Percentiles rank a stretch among this genome's conserved stretches.
phyloP scores from a whole-genome alignment of 345 rosid genomes.

The Gossypium australe region DNA sequence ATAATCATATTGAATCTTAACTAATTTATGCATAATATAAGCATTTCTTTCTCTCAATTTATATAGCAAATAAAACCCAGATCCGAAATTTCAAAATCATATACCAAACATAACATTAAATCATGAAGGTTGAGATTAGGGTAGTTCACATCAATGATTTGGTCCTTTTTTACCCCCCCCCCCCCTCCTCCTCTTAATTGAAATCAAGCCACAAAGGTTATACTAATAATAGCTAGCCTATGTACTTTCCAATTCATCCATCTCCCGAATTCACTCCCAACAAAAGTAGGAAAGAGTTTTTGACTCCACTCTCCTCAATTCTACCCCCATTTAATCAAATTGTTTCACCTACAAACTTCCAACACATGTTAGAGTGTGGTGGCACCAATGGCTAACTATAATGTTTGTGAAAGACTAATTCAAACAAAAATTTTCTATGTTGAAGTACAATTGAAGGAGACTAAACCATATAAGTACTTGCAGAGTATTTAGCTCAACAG shows the following conservation, averaged over 20 bases:
- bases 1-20: background rate
- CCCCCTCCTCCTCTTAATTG: background rate
- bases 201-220: background rate
- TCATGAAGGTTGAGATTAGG: background rate
- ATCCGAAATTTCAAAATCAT: background rate
- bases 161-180: background rate
- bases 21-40: background rate
- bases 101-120: background rate
- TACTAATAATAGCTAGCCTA: background rate
- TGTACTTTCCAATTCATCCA: background rate
- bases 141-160: background rate
- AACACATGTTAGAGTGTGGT: background rate
- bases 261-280: background rate
- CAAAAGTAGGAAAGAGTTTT: background rate
- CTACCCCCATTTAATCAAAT: background rate
- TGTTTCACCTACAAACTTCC: background rate
- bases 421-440: background rate
- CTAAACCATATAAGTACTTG: background rate
- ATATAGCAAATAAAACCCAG: background rate
- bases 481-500: background rate
- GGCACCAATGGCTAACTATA: background rate
- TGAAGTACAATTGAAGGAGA: background rate
- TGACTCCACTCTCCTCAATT: background rate
- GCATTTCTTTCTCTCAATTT: background rate
- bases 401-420: background rate